Evolutionary conservation across 768 basidiomycete genomes (phyloP).

Genomic region (Pisolithus marmoratus): DNA sequence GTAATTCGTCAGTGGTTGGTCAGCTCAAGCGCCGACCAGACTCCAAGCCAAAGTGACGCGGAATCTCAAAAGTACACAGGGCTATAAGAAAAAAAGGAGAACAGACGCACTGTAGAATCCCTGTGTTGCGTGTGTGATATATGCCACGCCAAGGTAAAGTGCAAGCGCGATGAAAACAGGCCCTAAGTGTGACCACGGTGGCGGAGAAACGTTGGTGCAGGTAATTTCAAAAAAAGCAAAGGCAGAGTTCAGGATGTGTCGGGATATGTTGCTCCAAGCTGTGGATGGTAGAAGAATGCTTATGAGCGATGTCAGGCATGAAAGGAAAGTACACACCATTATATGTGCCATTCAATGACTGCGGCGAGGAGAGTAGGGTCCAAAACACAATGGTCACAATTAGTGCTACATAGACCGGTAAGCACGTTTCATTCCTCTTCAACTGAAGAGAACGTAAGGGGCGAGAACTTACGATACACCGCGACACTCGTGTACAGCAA

Average conservation of each 20-base stretch:
- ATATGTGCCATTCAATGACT: conserved; percentile 36
- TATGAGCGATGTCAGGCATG: background rate
- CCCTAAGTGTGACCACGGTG: conserved; percentile 48
- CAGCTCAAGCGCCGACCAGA: too few species aligned
- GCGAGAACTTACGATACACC: conserved; percentile 48
- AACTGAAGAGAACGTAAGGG: background rate
- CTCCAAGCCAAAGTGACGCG: too few species aligned
- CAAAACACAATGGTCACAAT: conserved; percentile 63
- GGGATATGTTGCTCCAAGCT: conserved; percentile 58
- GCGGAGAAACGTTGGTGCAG: conserved; percentile 45
- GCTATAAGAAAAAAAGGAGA: conserved; percentile 2
- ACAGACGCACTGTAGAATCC: conserved; percentile 54
- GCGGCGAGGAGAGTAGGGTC: conserved; percentile 42
- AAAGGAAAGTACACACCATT: conserved; percentile 28
- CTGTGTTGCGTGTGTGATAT: conserved; percentile 56
- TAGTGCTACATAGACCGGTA: conserved; percentile 39
- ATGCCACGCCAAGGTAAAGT: conserved; percentile 60
- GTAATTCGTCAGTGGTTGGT: conserved; percentile 1
- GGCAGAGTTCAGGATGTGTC: conserved; percentile 54
- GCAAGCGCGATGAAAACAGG: conserved; percentile 45
- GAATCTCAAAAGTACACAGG: too few species aligned
- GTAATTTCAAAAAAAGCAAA: conserved; percentile 56
- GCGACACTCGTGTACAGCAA: conserved; percentile 45
- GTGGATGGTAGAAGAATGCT: background rate
- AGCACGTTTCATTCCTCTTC: background rate